These are phyloP conservation scores for Tilletia walkeri DNA, from an alignment of 1,284 basidiomycete genomes.

Conservation along the genomic window DNA sequence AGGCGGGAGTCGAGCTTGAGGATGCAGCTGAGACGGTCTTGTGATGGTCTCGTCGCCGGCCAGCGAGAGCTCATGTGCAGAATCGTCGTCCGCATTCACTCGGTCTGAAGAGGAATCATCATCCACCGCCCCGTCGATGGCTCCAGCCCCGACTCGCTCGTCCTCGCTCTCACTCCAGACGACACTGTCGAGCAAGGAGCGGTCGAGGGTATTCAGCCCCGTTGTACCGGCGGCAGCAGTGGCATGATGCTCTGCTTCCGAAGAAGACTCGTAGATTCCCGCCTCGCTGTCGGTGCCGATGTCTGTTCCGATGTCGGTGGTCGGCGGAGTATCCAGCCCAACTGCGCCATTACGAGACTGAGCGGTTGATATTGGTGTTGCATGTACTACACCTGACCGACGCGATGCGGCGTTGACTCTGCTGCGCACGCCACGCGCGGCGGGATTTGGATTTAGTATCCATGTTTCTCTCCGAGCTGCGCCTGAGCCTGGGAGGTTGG, in stretches of 20 bases:
- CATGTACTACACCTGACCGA: too few species aligned
- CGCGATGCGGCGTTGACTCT: slow-evolving; percentile 1
- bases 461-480: slow-evolving; percentile 30
- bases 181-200: slow-evolving; percentile 1
- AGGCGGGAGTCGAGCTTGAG: neutral
- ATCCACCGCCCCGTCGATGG: neutral
- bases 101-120: neutral
- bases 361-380: neutral
- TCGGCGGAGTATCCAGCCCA: slow-evolving; percentile 17
- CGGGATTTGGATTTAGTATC: slow-evolving; percentile 44
- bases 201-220: neutral
- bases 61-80: neutral
- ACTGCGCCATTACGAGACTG: neutral
- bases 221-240: neutral
- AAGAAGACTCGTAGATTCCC: neutral
- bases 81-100: neutral
- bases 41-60: neutral
- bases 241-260: slow-evolving; percentile 7
- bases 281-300: slow-evolving; percentile 14
- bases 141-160: neutral
- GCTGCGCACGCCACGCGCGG: slow-evolving; percentile 28
- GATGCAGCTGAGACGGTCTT: neutral
- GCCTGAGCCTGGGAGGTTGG: slow-evolving; percentile 4
- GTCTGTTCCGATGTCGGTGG: slow-evolving; percentile 17
- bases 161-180: slow-evolving; percentile 11